These are phyloP conservation scores for Saccharomycopsis synnaedendra DNA, from an alignment of 805 yeast species.

Conservation along the genomic window DNA sequence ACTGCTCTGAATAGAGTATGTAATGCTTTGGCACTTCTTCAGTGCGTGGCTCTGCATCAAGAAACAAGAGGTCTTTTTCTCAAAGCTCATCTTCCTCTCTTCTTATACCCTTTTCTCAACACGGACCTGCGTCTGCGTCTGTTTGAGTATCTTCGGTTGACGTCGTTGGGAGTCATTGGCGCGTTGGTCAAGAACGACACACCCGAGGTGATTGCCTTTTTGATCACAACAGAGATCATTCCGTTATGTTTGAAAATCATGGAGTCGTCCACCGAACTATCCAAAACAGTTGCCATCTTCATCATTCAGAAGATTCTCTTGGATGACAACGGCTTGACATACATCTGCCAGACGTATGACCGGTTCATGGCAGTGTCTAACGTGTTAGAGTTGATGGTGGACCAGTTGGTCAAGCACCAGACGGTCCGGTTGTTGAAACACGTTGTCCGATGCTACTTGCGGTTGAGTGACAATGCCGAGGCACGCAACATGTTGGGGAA, in stretches of 20 bases:
- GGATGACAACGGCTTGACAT: conserved; percentile 84
- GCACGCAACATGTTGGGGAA: conserved; percentile 81
- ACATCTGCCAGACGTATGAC: conserved; percentile 92
- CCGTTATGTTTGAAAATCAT: conserved; percentile 89
- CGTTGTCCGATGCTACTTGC: conserved; percentile 85
- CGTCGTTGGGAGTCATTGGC: conserved; percentile 93
- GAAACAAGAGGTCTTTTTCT: conserved; percentile 80
- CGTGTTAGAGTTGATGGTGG: conserved; percentile 80
- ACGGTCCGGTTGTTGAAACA: conserved; percentile 84
- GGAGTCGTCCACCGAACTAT: conserved; percentile 89
- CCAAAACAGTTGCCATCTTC: conserved; percentile 94
- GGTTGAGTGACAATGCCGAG: conserved; percentile 81
- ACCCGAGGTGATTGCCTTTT: conserved; percentile 84
- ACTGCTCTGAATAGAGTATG: conserved; percentile 89
- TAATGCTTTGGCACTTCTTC: conserved; percentile 87
- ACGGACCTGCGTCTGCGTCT: conserved; percentile 87
- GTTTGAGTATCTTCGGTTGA: conserved; percentile 85
- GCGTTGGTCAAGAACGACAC: conserved; percentile 94
- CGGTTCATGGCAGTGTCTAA: conserved; percentile 89
- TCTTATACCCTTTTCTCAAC: conserved; percentile 85
- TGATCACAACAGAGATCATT: conserved; percentile 91
- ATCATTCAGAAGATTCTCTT: conserved; percentile 86
- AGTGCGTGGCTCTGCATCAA: conserved; percentile 92
- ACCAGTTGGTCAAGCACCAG: conserved; percentile 63
- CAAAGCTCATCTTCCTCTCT: conserved; percentile 85